A percentile compares a stretch with the other conserved stretches of the same genome.
Evolutionary conservation across 345 rosid species (phyloP).

Genomic region (Euphorbia lathyris): DNA sequence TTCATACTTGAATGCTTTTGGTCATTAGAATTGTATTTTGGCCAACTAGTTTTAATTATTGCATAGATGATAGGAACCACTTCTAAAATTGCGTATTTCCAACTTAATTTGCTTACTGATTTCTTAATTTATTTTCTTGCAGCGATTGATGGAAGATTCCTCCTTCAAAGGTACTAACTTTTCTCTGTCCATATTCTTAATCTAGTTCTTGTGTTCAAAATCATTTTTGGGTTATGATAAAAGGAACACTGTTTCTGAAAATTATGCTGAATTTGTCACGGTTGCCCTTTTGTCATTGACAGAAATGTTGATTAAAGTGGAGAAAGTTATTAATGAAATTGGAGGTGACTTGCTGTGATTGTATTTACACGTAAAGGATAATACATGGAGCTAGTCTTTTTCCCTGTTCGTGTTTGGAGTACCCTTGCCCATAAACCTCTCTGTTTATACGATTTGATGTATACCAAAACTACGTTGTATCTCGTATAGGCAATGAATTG

Average conservation of each 20-base stretch:
- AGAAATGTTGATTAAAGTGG: constrained; percentile 81
- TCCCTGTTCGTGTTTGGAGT: background rate
- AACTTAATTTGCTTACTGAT: constrained; percentile 1
- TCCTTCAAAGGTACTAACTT: constrained; percentile 67
- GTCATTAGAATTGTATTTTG: background rate
- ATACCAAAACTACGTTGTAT: background rate
- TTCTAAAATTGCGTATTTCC: constrained; percentile 18
- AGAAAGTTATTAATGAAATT: constrained; percentile 53
- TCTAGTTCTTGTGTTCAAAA: background rate
- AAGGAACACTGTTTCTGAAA: background rate
- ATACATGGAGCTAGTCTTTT: background rate
- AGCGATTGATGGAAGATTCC: constrained; percentile 82
- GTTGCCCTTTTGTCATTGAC: constrained; percentile 21
- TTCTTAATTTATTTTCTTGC: constrained; percentile 30
- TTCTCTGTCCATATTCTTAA: constrained; percentile 12
- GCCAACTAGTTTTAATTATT: background rate
- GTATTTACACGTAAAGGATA: background rate
- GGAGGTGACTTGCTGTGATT: constrained; percentile 35
- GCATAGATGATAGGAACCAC: background rate
- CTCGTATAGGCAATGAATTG: background rate
- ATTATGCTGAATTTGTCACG: background rate
- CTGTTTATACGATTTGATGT: background rate
- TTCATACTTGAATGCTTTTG: background rate
- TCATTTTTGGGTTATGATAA: background rate
- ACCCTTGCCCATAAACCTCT: background rate